Evolutionary conservation across 306 rosid species (phyloP), one percentile per base, ranked within the genome.

Genomic region (Trifolium dubium): DNA sequence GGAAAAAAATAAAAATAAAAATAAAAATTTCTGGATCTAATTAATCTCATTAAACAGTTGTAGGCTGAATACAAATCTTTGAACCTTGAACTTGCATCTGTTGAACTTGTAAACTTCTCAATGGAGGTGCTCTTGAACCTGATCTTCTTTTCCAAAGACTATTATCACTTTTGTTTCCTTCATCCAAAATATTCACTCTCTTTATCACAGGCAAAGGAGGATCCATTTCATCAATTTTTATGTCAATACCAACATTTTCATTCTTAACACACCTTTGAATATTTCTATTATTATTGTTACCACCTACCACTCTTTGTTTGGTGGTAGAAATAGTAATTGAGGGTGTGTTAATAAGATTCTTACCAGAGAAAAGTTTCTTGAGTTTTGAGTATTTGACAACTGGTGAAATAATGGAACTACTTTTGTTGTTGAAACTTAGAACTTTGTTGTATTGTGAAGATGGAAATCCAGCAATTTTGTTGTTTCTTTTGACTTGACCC

Each of bases 401-500:
- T 10, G 78, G 81, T 29, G 80, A 71, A 28, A 82, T 6, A 9
- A 72, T 18, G 46, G 77, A 8, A 59, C n/a, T 72, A 23, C 17
- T 73, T 23, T 67, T 79, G 72, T 77, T 80, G 28, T 53, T 56
- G 78, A 58, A 72, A 69, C 59, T 69, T 71, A 83, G 60, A 75
- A 83, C 61, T 69, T 80, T 84, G 18, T 80, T 84, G 18, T 11
- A 10, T 23, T 34, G 56, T 68, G 74, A 51, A 41, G 75, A 14
- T 39, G 96, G 96, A 12, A 86, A 79, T 3, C 94, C 97, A 2
- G 82, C 69, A 2, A 89, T 88, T 70, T 71, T 92, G 90, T 92
- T 91, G 83, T 83, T 84, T 53, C 98, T 85, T 79, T 90, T 95
- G 1, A 95, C 99, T 72, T 95, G 98, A 64, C 99, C 99, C 89